Evolutionary conservation across 345 rosid genomes (phyloP).

Genomic region (Gossypium thurberi): DNA sequence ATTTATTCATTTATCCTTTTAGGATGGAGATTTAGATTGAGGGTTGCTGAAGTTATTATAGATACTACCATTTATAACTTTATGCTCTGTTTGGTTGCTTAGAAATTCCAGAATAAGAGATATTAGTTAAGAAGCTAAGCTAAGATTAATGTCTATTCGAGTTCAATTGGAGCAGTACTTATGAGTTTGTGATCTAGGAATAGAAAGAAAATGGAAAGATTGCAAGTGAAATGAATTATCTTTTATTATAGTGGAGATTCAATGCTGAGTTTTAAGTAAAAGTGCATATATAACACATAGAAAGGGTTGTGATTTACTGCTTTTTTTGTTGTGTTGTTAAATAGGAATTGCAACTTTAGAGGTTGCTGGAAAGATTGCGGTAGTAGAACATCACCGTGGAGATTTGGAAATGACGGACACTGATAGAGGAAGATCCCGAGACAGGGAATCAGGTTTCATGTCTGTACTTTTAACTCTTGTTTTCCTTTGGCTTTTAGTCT

Average conservation of each 20-base stretch:
- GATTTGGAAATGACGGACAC: constrained; percentile 31
- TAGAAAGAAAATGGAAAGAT: neutral
- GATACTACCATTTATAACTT: neutral
- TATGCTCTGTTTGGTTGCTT: neutral
- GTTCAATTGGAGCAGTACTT: neutral
- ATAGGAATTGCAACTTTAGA: constrained; percentile 5
- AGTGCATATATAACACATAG: neutral
- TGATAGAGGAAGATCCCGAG: constrained; percentile 17
- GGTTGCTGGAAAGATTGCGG: constrained; percentile 9
- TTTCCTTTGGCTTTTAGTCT: constrained; percentile 1
- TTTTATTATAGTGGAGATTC: neutral
- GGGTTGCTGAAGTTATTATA: neutral
- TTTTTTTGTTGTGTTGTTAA: neutral
- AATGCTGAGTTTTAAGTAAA: too few relatives aligned
- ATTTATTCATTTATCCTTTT: neutral
- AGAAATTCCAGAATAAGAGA: neutral
- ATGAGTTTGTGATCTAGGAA: neutral
- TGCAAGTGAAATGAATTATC: neutral
- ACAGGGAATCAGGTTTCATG: neutral
- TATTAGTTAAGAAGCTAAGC: neutral
- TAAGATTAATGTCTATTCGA: neutral
- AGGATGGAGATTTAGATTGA: neutral
- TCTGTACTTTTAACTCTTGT: neutral
- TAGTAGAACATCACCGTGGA: neutral
- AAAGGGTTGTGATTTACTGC: neutral